Conservation (phyloP, 805 yeast species). For the Maudiozyma turicensis region DNA sequence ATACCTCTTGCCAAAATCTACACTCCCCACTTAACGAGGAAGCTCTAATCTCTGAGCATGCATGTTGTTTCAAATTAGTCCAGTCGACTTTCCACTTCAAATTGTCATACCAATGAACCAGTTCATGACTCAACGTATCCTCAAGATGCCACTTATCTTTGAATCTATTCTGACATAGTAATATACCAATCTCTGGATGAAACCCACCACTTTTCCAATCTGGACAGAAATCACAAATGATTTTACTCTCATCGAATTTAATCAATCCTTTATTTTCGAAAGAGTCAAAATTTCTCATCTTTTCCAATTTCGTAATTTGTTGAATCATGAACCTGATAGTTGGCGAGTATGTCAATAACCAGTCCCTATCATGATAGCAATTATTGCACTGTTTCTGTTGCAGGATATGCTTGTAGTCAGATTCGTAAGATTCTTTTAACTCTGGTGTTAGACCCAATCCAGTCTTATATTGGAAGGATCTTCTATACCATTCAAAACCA, state of each 20-base stretch:
- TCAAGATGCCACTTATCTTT: constrained; percentile 71
- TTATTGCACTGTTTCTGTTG: constrained; percentile 45
- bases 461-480: constrained; percentile 59
- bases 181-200: constrained; percentile 80
- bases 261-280: constrained; percentile 2
- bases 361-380: constrained; percentile 70
- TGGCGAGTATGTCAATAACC: constrained; percentile 76
- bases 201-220: constrained; percentile 85
- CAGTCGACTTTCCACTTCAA: constrained; percentile 82
- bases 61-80: constrained; percentile 80
- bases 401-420: constrained; percentile 35
- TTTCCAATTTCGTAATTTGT: constrained; percentile 58
- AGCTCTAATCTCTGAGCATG: constrained; percentile 94
- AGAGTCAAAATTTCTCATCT: constrained; percentile 9
- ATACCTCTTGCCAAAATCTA: constrained; percentile 76
- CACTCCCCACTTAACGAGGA: constrained; percentile 92
- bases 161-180: constrained; percentile 78
- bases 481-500: constrained; percentile 77
- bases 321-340: constrained; percentile 79
- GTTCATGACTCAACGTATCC: constrained; percentile 85
- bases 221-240: constrained; percentile 75
- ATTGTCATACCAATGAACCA: constrained; percentile 89
- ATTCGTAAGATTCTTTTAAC: constrained; percentile 48
- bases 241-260: constrained; percentile 24
- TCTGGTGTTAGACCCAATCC: constrained; percentile 51